phyloP scores from a whole-genome alignment of 371 early-diverging fungal species.

The Funneliformis caledonium region DNA sequence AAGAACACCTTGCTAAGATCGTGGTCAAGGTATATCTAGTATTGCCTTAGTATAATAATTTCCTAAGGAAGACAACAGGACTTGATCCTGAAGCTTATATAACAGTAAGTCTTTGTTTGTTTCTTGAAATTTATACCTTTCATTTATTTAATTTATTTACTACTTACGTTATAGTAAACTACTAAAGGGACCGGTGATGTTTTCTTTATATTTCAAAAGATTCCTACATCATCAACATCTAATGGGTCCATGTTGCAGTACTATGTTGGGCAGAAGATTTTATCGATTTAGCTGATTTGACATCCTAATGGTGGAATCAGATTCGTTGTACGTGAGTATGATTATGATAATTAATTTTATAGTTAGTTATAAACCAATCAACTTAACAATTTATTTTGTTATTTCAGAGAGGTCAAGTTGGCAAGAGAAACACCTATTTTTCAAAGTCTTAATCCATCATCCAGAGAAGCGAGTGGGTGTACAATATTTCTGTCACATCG shows the following conservation, averaged over 20 bases:
- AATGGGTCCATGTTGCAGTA: conserved; percentile 39
- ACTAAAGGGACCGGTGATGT: neutral
- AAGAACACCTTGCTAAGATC: conserved; percentile 51
- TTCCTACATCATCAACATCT: conserved; percentile 40
- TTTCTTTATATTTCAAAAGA: conserved; percentile 40
- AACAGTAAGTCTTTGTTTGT: conserved; percentile 43
- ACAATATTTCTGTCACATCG: conserved; percentile 52
- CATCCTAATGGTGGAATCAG: too few species aligned
- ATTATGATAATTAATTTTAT: neutral
- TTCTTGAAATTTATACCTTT: neutral
- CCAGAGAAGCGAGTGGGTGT: conserved; percentile 53
- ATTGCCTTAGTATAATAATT: too few species aligned
- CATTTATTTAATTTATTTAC: conserved; percentile 9
- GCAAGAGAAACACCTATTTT: conserved; percentile 51
- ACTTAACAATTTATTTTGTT: neutral
- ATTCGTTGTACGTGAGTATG: neutral
- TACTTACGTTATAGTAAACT: conserved; percentile 5
- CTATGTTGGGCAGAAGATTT: conserved; percentile 47
- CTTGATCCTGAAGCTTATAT: conserved; percentile 52
- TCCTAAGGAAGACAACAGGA: conserved; percentile 47
- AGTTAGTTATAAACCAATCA: neutral
- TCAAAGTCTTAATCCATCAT: conserved; percentile 48
- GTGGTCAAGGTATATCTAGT: conserved; percentile 41
- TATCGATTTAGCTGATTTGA: conserved; percentile 54
- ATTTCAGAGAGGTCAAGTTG: conserved; percentile 49